These are phyloP conservation scores for Hibiscus mutabilis DNA, from an alignment of 345 rosid genomes.

Conservation along the genomic window DNA sequence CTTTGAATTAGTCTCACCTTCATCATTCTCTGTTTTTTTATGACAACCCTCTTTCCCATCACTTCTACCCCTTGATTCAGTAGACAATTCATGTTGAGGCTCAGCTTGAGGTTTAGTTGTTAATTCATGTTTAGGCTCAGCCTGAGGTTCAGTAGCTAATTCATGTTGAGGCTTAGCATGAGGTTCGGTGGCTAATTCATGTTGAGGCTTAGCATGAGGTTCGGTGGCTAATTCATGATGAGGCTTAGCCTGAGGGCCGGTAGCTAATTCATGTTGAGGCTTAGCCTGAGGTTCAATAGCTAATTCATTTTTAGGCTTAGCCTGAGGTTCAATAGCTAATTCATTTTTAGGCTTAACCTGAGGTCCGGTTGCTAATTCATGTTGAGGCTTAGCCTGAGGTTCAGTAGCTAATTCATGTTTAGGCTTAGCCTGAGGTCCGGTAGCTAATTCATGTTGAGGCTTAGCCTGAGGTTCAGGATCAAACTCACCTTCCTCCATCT, in stretches of 20 bases:
- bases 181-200: slow-evolving; percentile 17
- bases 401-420: slow-evolving; percentile 14
- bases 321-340: too few species aligned
- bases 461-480: slow-evolving; percentile 44
- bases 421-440: neutral
- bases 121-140: too few species aligned
- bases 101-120: neutral
- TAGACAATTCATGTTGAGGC: slow-evolving; percentile 7
- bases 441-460: slow-evolving; percentile 8
- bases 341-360: too few species aligned
- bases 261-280: slow-evolving; percentile 7
- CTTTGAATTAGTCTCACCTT: slow-evolving; percentile 16
- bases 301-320: too few species aligned
- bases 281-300: neutral
- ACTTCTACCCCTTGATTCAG: slow-evolving; percentile 14
- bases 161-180: slow-evolving; percentile 1
- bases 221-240: neutral
- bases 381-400: neutral
- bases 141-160: slow-evolving; percentile 3
- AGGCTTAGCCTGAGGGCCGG: slow-evolving; percentile 10
- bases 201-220: neutral
- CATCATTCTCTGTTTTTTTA: slow-evolving; percentile 17
- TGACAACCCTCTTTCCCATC: slow-evolving; percentile 12
- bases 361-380: too few species aligned
- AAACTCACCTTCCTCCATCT: slow-evolving; percentile 99